These are phyloP conservation scores for Ogataea glucozyma DNA, from an alignment of 805 yeast genomes.

Conservation along the genomic window DNA sequence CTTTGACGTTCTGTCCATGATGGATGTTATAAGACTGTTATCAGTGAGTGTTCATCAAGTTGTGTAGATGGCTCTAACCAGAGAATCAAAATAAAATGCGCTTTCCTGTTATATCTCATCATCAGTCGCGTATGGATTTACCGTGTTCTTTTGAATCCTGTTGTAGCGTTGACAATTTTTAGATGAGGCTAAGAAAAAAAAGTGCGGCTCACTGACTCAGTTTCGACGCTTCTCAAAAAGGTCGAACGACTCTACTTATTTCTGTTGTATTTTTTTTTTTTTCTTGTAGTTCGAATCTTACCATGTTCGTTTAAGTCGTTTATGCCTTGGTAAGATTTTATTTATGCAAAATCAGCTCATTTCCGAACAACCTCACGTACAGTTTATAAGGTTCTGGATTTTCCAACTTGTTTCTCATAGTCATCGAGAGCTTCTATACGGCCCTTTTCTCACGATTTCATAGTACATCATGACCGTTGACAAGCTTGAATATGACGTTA, in stretches of 20 bases:
- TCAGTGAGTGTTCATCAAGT: background rate
- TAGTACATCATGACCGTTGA: conserved; percentile 3
- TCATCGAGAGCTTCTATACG: too few species aligned
- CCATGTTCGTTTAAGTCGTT: conserved; percentile 11
- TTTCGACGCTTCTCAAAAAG: conserved; percentile 1
- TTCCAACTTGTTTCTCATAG: too few species aligned
- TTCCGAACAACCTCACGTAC: background rate
- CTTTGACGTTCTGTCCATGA: conserved; percentile 7
- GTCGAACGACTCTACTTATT: conserved; percentile 1
- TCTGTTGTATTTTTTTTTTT: background rate
- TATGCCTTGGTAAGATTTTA: background rate
- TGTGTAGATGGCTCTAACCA: too few species aligned
- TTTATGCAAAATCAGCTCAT: conserved; percentile 19
- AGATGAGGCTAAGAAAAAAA: too few species aligned
- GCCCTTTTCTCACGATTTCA: too few species aligned
- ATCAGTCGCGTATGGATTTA: too few species aligned
- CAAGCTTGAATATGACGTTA: conserved; percentile 60
- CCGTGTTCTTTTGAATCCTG: too few species aligned
- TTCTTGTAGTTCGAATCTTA: conserved; percentile 2
- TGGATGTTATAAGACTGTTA: background rate
- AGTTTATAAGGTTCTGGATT: too few species aligned
- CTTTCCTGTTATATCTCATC: too few species aligned
- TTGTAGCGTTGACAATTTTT: too few species aligned
- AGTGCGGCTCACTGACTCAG: background rate
- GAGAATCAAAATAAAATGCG: too few species aligned